Conservation (phyloP, 2,329 filamentous ascomycete species). For the Orbilia oligospora region DNA sequence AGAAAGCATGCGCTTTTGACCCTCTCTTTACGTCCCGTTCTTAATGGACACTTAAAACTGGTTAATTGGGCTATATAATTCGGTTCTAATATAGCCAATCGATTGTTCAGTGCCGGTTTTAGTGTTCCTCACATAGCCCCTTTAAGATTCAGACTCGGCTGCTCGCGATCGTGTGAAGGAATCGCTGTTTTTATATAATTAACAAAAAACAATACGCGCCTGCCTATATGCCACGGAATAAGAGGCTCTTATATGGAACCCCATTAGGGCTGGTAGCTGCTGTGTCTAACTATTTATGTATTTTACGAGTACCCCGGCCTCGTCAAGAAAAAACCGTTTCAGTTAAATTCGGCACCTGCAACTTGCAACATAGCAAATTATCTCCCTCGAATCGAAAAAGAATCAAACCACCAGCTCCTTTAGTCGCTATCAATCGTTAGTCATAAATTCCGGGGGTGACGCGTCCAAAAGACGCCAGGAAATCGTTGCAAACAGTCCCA, state of each 20-base stretch:
- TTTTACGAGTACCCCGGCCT: not conserved
- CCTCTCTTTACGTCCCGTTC: conserved; percentile 4
- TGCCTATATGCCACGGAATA: no score
- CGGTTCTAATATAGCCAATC: not conserved
- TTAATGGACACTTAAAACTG: not conserved
- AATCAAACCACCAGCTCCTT: conserved; percentile 11
- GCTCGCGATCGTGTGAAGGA: conserved; percentile 1
- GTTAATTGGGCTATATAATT: not conserved
- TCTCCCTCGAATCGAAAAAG: not conserved
- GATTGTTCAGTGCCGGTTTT: not conserved
- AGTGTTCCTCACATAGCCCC: not conserved
- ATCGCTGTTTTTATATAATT: conserved; percentile 6
- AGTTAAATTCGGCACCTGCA: not conserved
- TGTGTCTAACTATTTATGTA: no score
- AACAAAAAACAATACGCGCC: not conserved
- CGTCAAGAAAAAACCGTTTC: not conserved
- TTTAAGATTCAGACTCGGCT: not conserved
- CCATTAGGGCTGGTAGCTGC: no score
- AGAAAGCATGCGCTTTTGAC: not conserved
- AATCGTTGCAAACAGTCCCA: not conserved
- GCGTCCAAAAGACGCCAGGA: conserved; percentile 15
- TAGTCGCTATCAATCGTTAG: not conserved
- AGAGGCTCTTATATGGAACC: not conserved
- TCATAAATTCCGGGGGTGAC: conserved; percentile 20
- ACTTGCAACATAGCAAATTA: not conserved